Percentiles rank a stretch among this genome's conserved stretches.
Evolutionary conservation across 176 grass and related monocot genomes (phyloP).

Genomic region (Oryza meridionalis): DNA sequence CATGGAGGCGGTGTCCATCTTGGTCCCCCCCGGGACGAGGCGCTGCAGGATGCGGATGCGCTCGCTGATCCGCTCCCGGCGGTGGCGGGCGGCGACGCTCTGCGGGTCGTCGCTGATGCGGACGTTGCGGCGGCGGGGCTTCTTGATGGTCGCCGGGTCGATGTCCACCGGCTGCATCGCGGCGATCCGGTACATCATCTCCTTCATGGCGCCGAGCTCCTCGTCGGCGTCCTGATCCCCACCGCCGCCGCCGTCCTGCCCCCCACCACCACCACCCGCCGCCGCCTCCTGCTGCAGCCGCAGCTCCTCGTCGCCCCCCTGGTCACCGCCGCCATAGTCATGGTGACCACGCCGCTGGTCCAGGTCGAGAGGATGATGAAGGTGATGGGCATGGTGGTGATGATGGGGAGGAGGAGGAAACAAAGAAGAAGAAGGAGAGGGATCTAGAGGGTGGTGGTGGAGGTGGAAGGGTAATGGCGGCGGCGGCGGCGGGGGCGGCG

Average conservation of each 20-base stretch:
- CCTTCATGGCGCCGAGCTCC: constrained; percentile 84
- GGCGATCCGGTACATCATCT: constrained; percentile 97
- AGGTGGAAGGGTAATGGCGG: constrained; percentile 49
- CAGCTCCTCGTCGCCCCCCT: constrained; percentile 28
- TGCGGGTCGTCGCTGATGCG: constrained; percentile 92
- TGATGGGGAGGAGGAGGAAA: constrained; percentile 33
- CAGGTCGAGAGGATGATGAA: constrained; percentile 40
- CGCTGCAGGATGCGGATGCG: constrained; percentile 86
- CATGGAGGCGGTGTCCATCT: constrained; percentile 98
- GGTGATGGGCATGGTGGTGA: neutral
- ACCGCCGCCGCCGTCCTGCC: neutral
- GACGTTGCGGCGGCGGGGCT: constrained; percentile 78
- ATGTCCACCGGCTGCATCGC: constrained; percentile 94
- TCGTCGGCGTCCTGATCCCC: constrained; percentile 58
- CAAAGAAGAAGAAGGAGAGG: constrained; percentile 49
- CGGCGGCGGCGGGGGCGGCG: constrained; percentile 2
- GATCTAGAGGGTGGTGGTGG: constrained; percentile 40
- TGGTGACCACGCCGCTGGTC: constrained; percentile 37
- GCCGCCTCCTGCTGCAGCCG: constrained; percentile 33
- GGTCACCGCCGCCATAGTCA: neutral
- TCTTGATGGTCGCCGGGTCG: constrained; percentile 89
- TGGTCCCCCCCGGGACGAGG: constrained; percentile 86
- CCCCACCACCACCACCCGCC: neutral
- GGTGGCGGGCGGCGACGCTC: constrained; percentile 85
- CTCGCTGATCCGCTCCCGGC: constrained; percentile 90